A percentile compares a stretch with the other conserved stretches of the same genome.
phyloP scores from a whole-genome alignment of 345 rosid species.

The Populus nigra region DNA sequence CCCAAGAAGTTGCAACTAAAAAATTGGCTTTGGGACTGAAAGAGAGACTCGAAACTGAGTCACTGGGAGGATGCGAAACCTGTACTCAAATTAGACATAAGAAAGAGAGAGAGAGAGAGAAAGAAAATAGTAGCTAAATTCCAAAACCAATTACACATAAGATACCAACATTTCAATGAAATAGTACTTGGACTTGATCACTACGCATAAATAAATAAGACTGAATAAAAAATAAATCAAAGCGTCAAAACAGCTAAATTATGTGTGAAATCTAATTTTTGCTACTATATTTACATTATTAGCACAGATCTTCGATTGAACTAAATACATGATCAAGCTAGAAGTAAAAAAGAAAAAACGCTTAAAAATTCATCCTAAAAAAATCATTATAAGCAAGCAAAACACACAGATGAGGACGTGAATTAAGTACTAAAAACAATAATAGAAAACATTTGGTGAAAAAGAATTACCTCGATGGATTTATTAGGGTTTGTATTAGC shows the following conservation, averaged over 20 bases:
- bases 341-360: too few species aligned
- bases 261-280: neutral
- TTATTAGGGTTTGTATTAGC: conserved; percentile 71
- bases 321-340: neutral
- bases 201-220: neutral
- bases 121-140: too few species aligned
- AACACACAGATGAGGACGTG: neutral
- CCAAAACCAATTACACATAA: too few species aligned
- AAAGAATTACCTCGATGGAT: conserved; percentile 57
- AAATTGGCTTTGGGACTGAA: conserved; percentile 94
- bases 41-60: conserved; percentile 81
- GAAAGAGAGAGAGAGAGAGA: neutral
- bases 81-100: conserved; percentile 16
- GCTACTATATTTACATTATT: neutral
- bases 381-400: neutral
- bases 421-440: neutral
- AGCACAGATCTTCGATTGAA: neutral
- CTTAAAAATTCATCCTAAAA: neutral
- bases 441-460: neutral
- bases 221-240: neutral
- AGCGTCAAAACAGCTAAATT: neutral
- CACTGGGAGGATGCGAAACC: conserved; percentile 85
- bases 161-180: neutral
- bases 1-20: conserved; percentile 96
- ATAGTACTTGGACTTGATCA: neutral